Evolutionary conservation across 2,329 filamentous ascomycete species (phyloP).

Genomic region (Venturiaceae sp.): DNA sequence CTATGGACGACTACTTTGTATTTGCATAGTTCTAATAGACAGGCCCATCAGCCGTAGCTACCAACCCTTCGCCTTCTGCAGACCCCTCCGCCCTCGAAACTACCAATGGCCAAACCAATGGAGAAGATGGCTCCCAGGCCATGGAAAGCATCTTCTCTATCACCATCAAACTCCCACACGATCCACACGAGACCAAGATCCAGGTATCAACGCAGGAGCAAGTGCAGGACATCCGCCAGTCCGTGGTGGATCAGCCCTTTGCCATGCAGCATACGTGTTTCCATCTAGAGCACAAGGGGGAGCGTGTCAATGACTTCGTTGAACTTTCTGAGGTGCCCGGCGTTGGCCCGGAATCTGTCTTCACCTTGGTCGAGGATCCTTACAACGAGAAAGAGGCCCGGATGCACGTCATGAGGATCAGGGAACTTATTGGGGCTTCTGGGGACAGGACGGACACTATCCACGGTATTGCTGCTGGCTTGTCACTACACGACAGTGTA

Average conservation of each 20-base stretch:
- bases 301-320: slow-evolving; percentile 90
- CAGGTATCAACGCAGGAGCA: slow-evolving; percentile 90
- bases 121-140: neutral
- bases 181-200: slow-evolving; percentile 69
- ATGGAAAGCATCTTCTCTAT: slow-evolving; percentile 50
- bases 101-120: neutral
- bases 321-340: slow-evolving; percentile 82
- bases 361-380: slow-evolving; percentile 80
- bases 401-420: slow-evolving; percentile 82
- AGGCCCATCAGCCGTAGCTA: neutral
- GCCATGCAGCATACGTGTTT: slow-evolving; percentile 99
- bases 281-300: slow-evolving; percentile 83
- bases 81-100: neutral
- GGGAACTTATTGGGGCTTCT: slow-evolving; percentile 87
- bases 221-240: slow-evolving; percentile 93
- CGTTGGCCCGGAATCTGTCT: slow-evolving; percentile 65
- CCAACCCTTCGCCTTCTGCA: neutral
- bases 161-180: slow-evolving; percentile 72
- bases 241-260: slow-evolving; percentile 83
- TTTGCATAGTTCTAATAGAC: neutral
- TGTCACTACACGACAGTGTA: slow-evolving; percentile 79
- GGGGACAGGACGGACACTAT: slow-evolving; percentile 80
- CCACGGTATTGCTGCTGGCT: slow-evolving; percentile 74
- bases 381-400: slow-evolving; percentile 98
- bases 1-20: neutral